Evolutionary conservation across 768 basidiomycete species (phyloP).

Genomic region (Suillus decipiens): DNA sequence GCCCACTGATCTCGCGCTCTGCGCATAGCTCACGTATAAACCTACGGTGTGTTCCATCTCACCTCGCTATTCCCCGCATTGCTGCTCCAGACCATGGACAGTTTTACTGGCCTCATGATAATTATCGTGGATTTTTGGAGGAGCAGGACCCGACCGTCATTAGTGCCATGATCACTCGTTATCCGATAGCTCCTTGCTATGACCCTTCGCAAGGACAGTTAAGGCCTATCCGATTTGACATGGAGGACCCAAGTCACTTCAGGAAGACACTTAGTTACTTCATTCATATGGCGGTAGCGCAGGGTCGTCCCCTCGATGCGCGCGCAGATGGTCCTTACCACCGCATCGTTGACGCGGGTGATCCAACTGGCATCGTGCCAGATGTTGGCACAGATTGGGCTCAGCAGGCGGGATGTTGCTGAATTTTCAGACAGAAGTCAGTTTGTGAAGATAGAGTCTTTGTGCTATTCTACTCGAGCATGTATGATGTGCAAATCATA

Average conservation of each 20-base stretch:
- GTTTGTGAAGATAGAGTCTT: background rate
- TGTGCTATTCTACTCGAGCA: too few species aligned
- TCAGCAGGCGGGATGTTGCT: background rate
- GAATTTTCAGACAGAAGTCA: background rate
- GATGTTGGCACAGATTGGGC: conserved; percentile 14
- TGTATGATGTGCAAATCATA: background rate
- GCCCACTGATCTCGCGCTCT: conserved; percentile 5
- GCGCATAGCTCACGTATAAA: conserved; percentile 3
- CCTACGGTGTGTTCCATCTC: conserved; percentile 3
- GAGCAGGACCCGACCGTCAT: conserved; percentile 1
- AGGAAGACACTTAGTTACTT: conserved; percentile 7
- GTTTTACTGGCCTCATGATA: background rate
- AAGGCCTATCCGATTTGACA: conserved; percentile 13
- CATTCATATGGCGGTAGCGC: conserved; percentile 8
- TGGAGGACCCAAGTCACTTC: conserved; percentile 9
- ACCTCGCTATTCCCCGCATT: background rate
- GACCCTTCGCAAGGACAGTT: conserved; percentile 3
- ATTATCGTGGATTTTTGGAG: background rate
- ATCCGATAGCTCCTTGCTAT: conserved; percentile 8
- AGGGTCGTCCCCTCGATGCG: conserved; percentile 16
- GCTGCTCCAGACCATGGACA: conserved; percentile 5
- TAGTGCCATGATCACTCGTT: conserved; percentile 4
- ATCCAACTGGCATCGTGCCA: conserved; percentile 11
- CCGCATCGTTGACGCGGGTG: conserved; percentile 1
- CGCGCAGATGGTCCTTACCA: conserved; percentile 12